These are phyloP conservation scores for Dothidotthia symphoricarpi DNA, from an alignment of 2,329 filamentous ascomycete species.

Conservation along the genomic window DNA sequence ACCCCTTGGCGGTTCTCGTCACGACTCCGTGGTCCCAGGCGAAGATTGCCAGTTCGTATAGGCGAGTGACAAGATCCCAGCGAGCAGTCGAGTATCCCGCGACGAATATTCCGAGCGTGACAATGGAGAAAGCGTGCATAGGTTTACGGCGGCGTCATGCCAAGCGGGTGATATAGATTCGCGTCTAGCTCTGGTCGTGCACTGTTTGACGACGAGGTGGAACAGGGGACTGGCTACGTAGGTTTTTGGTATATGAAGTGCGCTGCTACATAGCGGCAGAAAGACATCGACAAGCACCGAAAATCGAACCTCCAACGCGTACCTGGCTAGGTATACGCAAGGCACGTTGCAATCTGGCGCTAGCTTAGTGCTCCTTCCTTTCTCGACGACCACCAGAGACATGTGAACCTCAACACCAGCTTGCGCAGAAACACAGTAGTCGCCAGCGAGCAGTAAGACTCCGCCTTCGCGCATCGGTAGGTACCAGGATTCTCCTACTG, in stretches of 20 bases:
- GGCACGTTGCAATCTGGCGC: too few relatives aligned
- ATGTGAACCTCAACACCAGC: not conserved
- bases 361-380: not conserved
- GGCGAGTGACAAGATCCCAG: slow-evolving; percentile 95
- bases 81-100: slow-evolving; percentile 98
- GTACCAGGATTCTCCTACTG: not conserved
- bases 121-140: slow-evolving; percentile 97
- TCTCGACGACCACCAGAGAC: slow-evolving; percentile 1
- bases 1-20: slow-evolving; percentile 80
- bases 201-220: not conserved
- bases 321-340: too few relatives aligned
- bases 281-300: too few relatives aligned
- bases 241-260: too few relatives aligned
- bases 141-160: slow-evolving; percentile 42
- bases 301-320: too few relatives aligned
- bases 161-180: slow-evolving; percentile 11
- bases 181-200: not conserved
- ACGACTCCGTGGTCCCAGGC: slow-evolving; percentile 99
- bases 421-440: slow-evolving; percentile 1
- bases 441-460: not conserved
- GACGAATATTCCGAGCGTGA: slow-evolving; percentile 97
- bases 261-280: too few relatives aligned
- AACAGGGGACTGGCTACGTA: not conserved
- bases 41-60: slow-evolving; percentile 96
- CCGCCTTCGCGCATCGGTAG: not conserved